Percentiles rank a stretch among this genome's conserved stretches.
These are phyloP conservation scores for Neotropicomus parvogracilis DNA, from an alignment of 1,284 basidiomycete genomes.

Conservation along the genomic window DNA sequence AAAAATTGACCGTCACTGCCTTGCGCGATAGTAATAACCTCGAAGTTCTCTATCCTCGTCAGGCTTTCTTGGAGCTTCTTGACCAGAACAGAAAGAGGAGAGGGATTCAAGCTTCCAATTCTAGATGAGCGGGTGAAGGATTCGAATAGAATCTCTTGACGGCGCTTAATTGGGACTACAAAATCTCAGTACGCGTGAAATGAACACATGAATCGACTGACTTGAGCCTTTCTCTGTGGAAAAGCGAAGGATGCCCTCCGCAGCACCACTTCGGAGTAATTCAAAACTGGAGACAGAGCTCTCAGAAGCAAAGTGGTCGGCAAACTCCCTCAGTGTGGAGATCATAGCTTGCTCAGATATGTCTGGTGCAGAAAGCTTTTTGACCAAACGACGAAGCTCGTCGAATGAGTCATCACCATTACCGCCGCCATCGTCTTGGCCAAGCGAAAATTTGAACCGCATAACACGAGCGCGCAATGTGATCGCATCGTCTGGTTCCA, in stretches of 20 bases:
- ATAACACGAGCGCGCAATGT: constrained; percentile 86
- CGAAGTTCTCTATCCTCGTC: constrained; percentile 91
- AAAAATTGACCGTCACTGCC: constrained; percentile 59
- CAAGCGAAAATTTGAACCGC: constrained; percentile 70
- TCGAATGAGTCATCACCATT: constrained; percentile 65
- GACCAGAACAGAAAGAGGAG: constrained; percentile 78
- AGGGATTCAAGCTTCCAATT: constrained; percentile 42
- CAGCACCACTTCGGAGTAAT: constrained; percentile 87
- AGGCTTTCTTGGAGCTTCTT: constrained; percentile 93
- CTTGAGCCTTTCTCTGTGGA: constrained; percentile 58
- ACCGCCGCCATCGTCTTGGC: constrained; percentile 55
- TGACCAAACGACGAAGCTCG: constrained; percentile 63
- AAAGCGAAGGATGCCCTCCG: constrained; percentile 84
- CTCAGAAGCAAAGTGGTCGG: constrained; percentile 75
- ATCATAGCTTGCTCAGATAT: constrained; percentile 65
- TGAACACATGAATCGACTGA: constrained; percentile 15
- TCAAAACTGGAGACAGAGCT: constrained; percentile 94
- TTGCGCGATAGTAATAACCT: constrained; percentile 83
- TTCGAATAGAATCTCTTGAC: constrained; percentile 73
- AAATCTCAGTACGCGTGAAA: constrained; percentile 11
- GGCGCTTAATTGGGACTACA: constrained; percentile 52
- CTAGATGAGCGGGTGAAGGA: constrained; percentile 62
- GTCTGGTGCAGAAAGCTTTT: constrained; percentile 51
- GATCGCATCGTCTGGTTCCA: constrained; percentile 85
- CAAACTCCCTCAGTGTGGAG: constrained; percentile 67